Evolutionary conservation across 257 asterid species (phyloP), one percentile per base, ranked within the genome.

Genomic region (Solanum chilense): DNA sequence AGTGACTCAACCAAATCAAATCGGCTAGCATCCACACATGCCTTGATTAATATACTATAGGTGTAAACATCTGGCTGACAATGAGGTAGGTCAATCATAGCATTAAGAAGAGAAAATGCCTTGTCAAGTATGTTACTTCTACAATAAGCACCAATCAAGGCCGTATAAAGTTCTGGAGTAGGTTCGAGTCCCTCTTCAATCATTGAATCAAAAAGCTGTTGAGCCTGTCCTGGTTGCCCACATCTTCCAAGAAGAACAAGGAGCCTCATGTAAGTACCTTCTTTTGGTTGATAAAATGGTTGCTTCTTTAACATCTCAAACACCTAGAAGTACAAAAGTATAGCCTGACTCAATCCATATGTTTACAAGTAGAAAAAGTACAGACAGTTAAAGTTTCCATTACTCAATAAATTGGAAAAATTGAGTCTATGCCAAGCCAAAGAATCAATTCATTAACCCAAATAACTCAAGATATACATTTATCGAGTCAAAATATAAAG

Each of bases 61-160:
- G 98, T 93, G 85, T 94, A 94, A 80, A 96, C 98, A 87, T 96
- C 99, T 5, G 99, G 98, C 86, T 94, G 98, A 91, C 98, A 93
- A 62, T 25, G 93, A 84, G 99, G 97, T 80, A 94, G 90, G 21
- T 89, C 39, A 86, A 92, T 93, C 98, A 95, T 97, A 42, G 90
- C 90, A 33, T 91, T 91, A 71, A 95, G 96, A 89, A 94, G 47
- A 5, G 93, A 13, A 81, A 94, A 93, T 18, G 98, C 98, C 87
- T 92, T 93, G 47, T 92, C 94, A n/a, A 95, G 89, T 66, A 93
- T 85, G 91, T 92, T 93, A 93, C 93, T 95, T 88, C 96, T 92
- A 89, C 97, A 91, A 70, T 94, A 94, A 3, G 98, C 96, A 77
- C 88, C 96, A 85, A 97, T 91, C 89, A 95, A 87, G 6, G 98